Base-by-base conservation (phyloP, 1,284 basidiomycete genomes). In the Moniliophthora roreri region DNA sequence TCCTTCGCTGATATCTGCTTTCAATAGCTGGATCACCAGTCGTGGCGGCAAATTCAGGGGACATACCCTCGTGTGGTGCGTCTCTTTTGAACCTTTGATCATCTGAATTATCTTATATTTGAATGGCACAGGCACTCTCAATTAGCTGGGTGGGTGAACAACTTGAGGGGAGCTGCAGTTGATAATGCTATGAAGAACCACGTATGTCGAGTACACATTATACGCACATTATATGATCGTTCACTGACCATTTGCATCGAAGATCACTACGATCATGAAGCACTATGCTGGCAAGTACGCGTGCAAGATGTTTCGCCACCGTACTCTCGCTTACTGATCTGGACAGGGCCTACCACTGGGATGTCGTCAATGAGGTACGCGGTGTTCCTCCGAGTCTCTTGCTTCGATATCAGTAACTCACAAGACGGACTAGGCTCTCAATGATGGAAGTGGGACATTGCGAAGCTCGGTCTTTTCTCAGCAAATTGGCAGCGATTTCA, bases 81-180 rank as follows among this genome's bases (percentile, higher is more conserved):
- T 46, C 15, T 26, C 24, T 46, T n/a, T 46, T 28, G 10, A 6
- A 5, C 7, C n/a, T 40, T 6, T n/a, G 38, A 5, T 21, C 21
- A 21, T 16, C 11, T 2, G 32, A 24, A 11, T n/a, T n/a, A n/a
- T 88, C 86, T 26, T 88, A 85, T 35, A 87, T 5, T 15, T 15
- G n/a, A 16, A 3, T 7, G 32, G 2, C 32, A 46, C 20, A 46
- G 55, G 55, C 51, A 56, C 40, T 44, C 23, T 32, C 55, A 56
- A 47, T 51, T 56, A 20, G 51, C 55, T 7, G 9, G 47, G 16
- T 56, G 51, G 48, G 55, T 56, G 1, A 56, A 38, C 5, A 56
- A 47, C 16, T 48, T 51, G 16, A 24, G 38, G 3, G 46, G 45
- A 8, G 1, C 54, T 3, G 39, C 42, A 7, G 39, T 56, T 39